Conservation (phyloP, 2,329 filamentous ascomycete genomes). For the Trichoderma koningiopsis region DNA sequence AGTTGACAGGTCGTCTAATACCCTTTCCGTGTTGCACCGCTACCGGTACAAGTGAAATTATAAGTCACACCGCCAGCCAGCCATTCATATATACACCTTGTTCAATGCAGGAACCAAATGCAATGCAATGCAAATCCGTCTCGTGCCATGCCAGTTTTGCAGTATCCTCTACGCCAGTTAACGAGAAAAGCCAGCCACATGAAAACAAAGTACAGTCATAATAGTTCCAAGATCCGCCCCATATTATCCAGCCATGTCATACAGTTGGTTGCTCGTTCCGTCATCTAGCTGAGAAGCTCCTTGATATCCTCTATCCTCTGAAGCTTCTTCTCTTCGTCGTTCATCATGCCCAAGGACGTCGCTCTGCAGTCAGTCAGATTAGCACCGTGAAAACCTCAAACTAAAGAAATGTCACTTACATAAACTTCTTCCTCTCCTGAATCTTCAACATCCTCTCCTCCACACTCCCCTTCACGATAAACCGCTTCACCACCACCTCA, state of each 20-base stretch:
- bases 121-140: neutral
- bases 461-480: conserved; percentile 87
- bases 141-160: neutral
- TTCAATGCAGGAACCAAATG: neutral
- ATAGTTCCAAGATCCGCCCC: neutral
- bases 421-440: conserved; percentile 94
- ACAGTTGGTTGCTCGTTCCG: neutral
- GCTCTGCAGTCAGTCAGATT: conserved; percentile 59
- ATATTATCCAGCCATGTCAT: neutral
- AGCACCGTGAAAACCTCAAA: neutral
- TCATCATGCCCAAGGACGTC: conserved; percentile 93
- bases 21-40: neutral
- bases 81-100: neutral
- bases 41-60: neutral
- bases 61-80: neutral
- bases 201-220: neutral
- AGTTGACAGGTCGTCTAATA: conserved; percentile 8
- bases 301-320: conserved; percentile 93
- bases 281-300: conserved; percentile 70
- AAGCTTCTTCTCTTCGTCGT: conserved; percentile 86
- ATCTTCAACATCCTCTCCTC: conserved; percentile 93
- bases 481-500: conserved; percentile 83
- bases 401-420: conserved; percentile 61
- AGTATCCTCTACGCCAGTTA: conserved; percentile 14
- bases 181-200: neutral